phyloP scores from a whole-genome alignment of 179 eudicot species.

The Gypsophila paniculata region DNA sequence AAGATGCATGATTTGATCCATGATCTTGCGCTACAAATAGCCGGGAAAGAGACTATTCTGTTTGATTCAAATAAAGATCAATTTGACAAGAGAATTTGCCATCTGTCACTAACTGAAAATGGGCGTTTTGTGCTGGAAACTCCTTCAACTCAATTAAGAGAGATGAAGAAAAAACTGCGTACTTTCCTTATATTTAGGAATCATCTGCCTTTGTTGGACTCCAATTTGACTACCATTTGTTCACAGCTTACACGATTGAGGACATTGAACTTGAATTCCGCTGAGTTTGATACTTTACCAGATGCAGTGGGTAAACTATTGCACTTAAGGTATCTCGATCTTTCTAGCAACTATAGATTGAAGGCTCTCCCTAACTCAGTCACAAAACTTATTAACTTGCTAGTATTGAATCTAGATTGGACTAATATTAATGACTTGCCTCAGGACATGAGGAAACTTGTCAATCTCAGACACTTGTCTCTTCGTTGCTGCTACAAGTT shows the following conservation, averaged over 20 bases:
- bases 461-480: constrained; percentile 16
- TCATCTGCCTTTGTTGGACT: no score
- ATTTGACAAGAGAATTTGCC: background rate
- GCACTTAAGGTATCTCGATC: constrained; percentile 24
- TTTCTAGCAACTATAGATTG: background rate
- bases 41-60: constrained; percentile 6
- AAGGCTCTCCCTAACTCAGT: constrained; percentile 4
- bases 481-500: background rate
- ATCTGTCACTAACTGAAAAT: no score
- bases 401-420: background rate
- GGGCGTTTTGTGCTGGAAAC: no score
- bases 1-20: constrained; percentile 18
- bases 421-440: background rate
- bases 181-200: no score
- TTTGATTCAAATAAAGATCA: background rate
- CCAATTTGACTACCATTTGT: background rate
- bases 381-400: constrained; percentile 6
- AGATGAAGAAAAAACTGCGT: constrained; percentile 16
- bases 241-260: background rate
- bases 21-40: constrained; percentile 6
- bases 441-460: background rate
- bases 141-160: constrained; percentile 9
- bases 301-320: background rate
- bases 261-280: background rate
- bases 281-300: background rate